Conservation (phyloP, 108 stramenopile genomes). For the Stephanodiscus triporus region DNA sequence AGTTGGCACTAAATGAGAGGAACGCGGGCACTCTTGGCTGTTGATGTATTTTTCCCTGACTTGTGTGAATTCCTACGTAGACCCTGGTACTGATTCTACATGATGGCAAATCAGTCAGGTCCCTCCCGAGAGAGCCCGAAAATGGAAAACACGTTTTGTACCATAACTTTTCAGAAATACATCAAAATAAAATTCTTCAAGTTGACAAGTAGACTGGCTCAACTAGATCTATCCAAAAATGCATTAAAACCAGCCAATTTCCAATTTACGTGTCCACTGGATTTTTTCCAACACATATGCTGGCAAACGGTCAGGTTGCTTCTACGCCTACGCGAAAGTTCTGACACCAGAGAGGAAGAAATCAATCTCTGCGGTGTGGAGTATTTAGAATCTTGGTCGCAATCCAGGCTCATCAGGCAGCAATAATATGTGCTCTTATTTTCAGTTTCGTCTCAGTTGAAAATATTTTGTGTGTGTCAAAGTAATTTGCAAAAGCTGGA, state of each 20-base stretch:
- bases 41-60: neutral
- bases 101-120: neutral
- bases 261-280: too few species aligned
- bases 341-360: too few species aligned
- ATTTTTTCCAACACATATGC: neutral
- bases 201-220: neutral
- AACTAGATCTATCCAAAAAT: neutral
- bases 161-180: conserved; percentile 1
- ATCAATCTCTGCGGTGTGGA: too few species aligned
- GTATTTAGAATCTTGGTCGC: too few species aligned
- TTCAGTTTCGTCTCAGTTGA: too few species aligned
- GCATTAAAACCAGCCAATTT: too few species aligned
- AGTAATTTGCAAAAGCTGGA: too few species aligned
- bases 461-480: too few species aligned
- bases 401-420: too few species aligned
- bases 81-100: neutral
- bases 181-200: neutral
- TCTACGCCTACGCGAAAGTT: too few species aligned
- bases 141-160: neutral
- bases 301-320: too few species aligned
- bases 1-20: neutral
- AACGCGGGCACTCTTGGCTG: neutral
- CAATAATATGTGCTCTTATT: too few species aligned
- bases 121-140: neutral
- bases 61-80: neutral